These are phyloP conservation scores for Boechera stricta DNA, from an alignment of 345 rosid genomes.

Conservation along the genomic window DNA sequence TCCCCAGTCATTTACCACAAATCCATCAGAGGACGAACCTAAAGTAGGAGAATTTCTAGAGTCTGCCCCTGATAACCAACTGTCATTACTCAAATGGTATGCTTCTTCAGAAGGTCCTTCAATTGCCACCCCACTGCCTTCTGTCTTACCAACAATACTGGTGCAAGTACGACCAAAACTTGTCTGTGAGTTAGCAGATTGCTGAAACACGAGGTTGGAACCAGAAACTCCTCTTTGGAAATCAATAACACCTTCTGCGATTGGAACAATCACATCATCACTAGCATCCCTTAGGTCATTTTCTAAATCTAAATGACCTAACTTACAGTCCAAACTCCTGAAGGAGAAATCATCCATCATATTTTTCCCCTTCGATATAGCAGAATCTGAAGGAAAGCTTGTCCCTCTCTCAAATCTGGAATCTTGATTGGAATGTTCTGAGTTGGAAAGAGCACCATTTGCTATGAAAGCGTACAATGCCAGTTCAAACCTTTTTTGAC, in stretches of 20 bases:
- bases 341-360: conserved; percentile 51
- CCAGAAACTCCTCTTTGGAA: conserved; percentile 54
- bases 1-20: conserved; percentile 80
- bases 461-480: conserved; percentile 77
- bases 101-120: conserved; percentile 92
- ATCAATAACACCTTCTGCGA: conserved; percentile 62
- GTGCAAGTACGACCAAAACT: conserved; percentile 50
- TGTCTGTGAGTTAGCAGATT: conserved; percentile 51
- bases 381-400: conserved; percentile 56
- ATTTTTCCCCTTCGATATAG: conserved; percentile 59
- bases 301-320: conserved; percentile 58
- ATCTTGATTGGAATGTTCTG: conserved; percentile 64
- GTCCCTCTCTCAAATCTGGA: conserved; percentile 55
- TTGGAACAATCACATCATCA: conserved; percentile 58
- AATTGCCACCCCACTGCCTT: conserved; percentile 59
- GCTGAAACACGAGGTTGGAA: conserved; percentile 57
- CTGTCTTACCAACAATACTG: conserved; percentile 50
- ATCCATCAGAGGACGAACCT: conserved; percentile 64
- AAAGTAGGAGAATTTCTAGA: conserved; percentile 63
- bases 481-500: conserved; percentile 76
- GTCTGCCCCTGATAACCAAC: conserved; percentile 72
- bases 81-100: conserved; percentile 61
- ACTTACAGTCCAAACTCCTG: conserved; percentile 64
- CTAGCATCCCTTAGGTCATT: conserved; percentile 49
- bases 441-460: conserved; percentile 63